Conservation (phyloP, 1,284 basidiomycete species). For the Ceratorhiza oryzae-sativae region DNA sequence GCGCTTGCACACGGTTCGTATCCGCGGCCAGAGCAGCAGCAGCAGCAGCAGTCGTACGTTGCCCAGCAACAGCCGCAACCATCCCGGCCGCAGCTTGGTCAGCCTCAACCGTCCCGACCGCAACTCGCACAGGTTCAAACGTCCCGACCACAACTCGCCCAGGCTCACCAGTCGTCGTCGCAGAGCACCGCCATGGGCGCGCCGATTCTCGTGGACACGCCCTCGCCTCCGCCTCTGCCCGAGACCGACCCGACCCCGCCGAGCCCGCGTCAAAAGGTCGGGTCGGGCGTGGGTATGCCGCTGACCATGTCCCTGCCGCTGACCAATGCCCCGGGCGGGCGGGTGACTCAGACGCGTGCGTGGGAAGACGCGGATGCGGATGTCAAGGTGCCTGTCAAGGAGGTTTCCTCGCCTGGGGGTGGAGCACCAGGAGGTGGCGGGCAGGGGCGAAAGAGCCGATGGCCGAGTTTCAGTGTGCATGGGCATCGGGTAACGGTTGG, state of each 20-base stretch:
- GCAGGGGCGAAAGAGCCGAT: slow-evolving; percentile 16
- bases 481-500: slow-evolving; percentile 35
- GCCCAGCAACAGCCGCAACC: too few species aligned
- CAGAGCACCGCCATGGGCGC: not conserved
- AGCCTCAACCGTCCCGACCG: too few species aligned
- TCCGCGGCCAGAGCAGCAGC: too few species aligned
- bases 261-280: slow-evolving; percentile 11
- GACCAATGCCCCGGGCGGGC: not conserved
- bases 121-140: too few species aligned
- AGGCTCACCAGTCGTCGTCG: not conserved
- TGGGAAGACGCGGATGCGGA: slow-evolving; percentile 26
- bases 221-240: slow-evolving; percentile 1
- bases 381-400: slow-evolving; percentile 9
- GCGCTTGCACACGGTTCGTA: too few species aligned
- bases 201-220: not conserved
- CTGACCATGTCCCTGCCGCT: slow-evolving; percentile 28
- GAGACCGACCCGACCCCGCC: slow-evolving; percentile 5
- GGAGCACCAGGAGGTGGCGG: not conserved
- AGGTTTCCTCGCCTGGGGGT: not conserved
- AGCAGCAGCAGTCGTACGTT: too few species aligned
- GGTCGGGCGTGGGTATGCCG: slow-evolving; percentile 31
- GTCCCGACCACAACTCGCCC: not conserved
- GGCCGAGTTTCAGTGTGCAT: slow-evolving; percentile 37
- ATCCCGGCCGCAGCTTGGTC: too few species aligned
- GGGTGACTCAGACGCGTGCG: not conserved